Evolutionary conservation across 2,329 filamentous ascomycete species (phyloP).

Genomic region (Alternaria arborescens): DNA sequence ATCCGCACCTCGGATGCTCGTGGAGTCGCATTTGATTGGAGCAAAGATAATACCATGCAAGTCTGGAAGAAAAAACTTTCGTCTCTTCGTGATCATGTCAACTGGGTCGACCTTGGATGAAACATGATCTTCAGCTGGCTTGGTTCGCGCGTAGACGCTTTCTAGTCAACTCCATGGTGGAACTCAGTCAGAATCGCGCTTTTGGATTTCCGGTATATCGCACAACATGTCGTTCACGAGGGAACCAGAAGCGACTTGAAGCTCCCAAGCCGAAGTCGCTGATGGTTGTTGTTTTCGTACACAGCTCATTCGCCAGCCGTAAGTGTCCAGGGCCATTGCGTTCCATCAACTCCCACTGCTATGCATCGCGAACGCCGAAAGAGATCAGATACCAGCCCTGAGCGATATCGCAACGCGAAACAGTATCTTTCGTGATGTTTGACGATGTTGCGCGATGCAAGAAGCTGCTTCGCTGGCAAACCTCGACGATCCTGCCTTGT

Average conservation of each 20-base stretch:
- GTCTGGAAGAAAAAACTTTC: neutral
- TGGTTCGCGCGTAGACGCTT: neutral
- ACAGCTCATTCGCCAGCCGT: neutral
- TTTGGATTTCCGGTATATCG: neutral
- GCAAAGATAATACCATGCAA: neutral
- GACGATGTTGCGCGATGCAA: neutral
- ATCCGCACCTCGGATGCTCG: neutral
- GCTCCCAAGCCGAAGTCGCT: neutral
- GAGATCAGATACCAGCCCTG: neutral
- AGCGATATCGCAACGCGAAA: neutral
- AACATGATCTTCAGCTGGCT: neutral
- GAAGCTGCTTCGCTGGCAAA: neutral
- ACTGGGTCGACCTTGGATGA: neutral
- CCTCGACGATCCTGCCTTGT: slow-evolving; percentile 7
- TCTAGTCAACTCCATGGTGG: neutral
- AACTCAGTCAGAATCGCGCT: neutral
- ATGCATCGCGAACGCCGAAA: no score
- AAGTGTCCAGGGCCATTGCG: neutral
- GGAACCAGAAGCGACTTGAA: neutral
- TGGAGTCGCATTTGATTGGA: neutral
- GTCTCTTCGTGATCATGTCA: neutral
- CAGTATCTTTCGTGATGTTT: neutral
- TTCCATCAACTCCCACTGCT: no score
- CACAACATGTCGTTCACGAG: neutral
- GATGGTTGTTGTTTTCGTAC: neutral